phyloP scores from a whole-genome alignment of 441 rosid genomes.

The Brassica balearica region DNA sequence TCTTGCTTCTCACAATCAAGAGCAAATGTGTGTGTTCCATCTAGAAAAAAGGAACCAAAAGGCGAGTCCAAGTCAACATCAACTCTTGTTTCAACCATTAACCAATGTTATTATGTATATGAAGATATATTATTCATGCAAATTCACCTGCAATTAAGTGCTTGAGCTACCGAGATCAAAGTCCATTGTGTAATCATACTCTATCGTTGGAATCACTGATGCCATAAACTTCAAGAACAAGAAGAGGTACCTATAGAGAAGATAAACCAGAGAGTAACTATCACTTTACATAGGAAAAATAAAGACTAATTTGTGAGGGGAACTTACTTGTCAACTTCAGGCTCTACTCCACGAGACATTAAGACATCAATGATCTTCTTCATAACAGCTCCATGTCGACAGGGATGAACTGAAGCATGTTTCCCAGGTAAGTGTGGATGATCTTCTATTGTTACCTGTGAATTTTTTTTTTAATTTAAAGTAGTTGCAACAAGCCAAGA shows the following conservation, averaged over 20 bases:
- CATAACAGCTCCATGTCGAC: slow-evolving; percentile 98
- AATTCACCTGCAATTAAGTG: slow-evolving; percentile 57
- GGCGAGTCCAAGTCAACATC: neutral
- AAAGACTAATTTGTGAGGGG: neutral
- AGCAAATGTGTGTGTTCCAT: slow-evolving; percentile 5
- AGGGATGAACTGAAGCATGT: slow-evolving; percentile 98
- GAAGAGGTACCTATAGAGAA: slow-evolving; percentile 76
- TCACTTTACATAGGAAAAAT: neutral
- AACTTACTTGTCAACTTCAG: slow-evolving; percentile 92
- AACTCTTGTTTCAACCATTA: neutral
- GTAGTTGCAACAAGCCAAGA: no score
- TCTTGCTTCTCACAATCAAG: neutral
- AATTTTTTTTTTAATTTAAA: no score
- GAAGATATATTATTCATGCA: neutral
- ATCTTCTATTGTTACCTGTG: slow-evolving; percentile 94
- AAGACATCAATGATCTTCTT: slow-evolving; percentile 93
- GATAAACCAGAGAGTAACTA: neutral
- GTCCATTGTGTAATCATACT: slow-evolving; percentile 96
- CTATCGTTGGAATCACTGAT: slow-evolving; percentile 93
- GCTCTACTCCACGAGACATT: slow-evolving; percentile 96
- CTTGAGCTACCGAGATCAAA: slow-evolving; percentile 94
- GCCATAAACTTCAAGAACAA: slow-evolving; percentile 93
- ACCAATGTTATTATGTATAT: neutral
- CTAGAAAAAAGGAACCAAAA: neutral
- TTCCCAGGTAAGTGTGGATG: slow-evolving; percentile 97